These are phyloP conservation scores for Backusella liffmaniae DNA, from an alignment of 192 early-diverging fungal species.

Conservation along the genomic window DNA sequence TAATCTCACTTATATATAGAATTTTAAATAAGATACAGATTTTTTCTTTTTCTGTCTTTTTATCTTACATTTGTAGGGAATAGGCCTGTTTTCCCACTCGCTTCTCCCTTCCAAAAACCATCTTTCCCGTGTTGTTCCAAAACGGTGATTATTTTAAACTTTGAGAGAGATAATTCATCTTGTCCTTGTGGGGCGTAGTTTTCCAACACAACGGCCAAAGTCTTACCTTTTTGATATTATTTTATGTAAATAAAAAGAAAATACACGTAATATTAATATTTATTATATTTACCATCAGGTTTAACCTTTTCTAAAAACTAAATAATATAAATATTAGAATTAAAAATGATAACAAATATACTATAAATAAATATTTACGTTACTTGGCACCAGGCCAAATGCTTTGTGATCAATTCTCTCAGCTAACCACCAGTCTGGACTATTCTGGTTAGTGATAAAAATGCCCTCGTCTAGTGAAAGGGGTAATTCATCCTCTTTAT, in stretches of 20 bases:
- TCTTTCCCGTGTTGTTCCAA: constrained; percentile 53
- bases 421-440: constrained; percentile 50
- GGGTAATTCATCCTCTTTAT: constrained; percentile 62
- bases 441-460: constrained; percentile 50
- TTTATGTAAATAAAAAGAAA: not conserved
- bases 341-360: not conserved
- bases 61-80: constrained; percentile 59
- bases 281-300: not conserved
- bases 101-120: constrained; percentile 70
- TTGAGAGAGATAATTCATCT: constrained; percentile 65
- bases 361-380: constrained; percentile 33
- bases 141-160: constrained; percentile 64
- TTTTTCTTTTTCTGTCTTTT: not conserved
- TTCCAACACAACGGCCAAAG: constrained; percentile 57
- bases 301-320: constrained; percentile 24
- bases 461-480: constrained; percentile 56
- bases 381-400: constrained; percentile 46
- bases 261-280: constrained; percentile 1
- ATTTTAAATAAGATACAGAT: not conserved
- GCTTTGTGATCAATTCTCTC: constrained; percentile 33
- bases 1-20: not conserved
- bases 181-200: constrained; percentile 64
- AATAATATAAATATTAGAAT: not conserved
- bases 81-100: constrained; percentile 61
- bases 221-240: not conserved